Evolutionary conservation across 2,329 filamentous ascomycete genomes (phyloP).

Genomic region (Ophiocordyceps polyrhachis-furcata): DNA sequence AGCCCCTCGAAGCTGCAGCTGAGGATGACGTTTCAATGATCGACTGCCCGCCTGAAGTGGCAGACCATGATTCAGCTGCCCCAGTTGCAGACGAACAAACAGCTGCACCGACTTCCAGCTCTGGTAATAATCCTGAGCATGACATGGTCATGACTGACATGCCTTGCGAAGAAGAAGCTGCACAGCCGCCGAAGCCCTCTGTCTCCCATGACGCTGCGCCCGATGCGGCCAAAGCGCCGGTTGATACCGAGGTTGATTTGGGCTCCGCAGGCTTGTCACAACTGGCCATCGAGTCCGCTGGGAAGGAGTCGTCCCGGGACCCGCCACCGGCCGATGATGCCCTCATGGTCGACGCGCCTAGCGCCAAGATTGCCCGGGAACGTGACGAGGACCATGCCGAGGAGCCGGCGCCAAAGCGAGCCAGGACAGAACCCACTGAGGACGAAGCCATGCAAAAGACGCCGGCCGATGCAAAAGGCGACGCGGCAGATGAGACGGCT

Average conservation of each 20-base stretch:
- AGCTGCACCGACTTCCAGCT: neutral
- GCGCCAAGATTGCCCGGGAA: slow-evolving; percentile 49
- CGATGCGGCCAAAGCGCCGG: slow-evolving; percentile 5
- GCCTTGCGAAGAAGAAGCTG: slow-evolving; percentile 4
- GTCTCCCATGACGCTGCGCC: slow-evolving; percentile 3
- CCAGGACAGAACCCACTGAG: slow-evolving; percentile 46
- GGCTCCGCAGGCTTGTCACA: slow-evolving; percentile 19
- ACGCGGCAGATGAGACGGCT: neutral
- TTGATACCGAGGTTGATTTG: slow-evolving; percentile 16
- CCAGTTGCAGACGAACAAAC: neutral
- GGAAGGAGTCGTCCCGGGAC: slow-evolving; percentile 10
- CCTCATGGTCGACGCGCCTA: slow-evolving; percentile 32
- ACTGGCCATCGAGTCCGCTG: slow-evolving; percentile 18
- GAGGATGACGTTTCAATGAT: neutral
- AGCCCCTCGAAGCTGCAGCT: slow-evolving; percentile 1
- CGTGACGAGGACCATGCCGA: slow-evolving; percentile 53
- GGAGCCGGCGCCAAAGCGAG: slow-evolving; percentile 61
- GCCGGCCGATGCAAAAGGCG: slow-evolving; percentile 4
- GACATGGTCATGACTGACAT: slow-evolving; percentile 12
- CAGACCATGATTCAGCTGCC: neutral
- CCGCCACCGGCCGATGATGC: slow-evolving; percentile 19
- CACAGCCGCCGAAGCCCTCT: slow-evolving; percentile 6
- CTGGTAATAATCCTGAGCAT: slow-evolving; percentile 1
- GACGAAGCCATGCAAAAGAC: slow-evolving; percentile 11
- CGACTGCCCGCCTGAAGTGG: slow-evolving; percentile 1